Evolutionary conservation across 108 stramenopile genomes (phyloP), one percentile per base, ranked within the genome.

Genomic region (Discostella stelligeroides): DNA sequence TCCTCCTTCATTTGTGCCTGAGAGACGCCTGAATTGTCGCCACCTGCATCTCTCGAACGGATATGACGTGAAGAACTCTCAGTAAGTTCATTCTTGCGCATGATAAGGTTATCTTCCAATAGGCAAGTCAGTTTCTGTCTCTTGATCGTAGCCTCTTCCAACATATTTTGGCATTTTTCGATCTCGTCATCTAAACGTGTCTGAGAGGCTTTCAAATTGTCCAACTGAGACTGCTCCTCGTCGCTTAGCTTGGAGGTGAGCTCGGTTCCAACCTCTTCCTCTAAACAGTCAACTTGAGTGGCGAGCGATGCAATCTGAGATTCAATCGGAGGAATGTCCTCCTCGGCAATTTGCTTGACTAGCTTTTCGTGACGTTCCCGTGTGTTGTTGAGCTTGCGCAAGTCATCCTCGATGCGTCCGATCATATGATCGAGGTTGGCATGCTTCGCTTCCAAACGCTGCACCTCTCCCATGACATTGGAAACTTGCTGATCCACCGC

Each of bases 181-280:
- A 91, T 86, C 67, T 88, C 81, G 10, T 39, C 66, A 37, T 82
- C 76, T 28, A 94, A 79, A 1, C 68, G 74, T 17, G 75, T 70
- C 72, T 82, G 66, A 11, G 64, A 65, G 20, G 76, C 62, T 56
- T 85, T 89, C 56, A 88, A 73, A 34, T 79, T 45, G 30, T 67
- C 64, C 68, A 96, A 68, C 23, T 82, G 56, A 27, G 65, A 56
- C 28, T 84, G 80, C 51, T 96, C 95, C 12, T 87, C 80, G 0
- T 85, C 91, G 25, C 84, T 84, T 42, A 96, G 49, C 8, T 66
- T 70, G 28, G 77, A 56, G 2, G 68, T 78, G 7, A 98, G 83
- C 29, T 86, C 86, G 4, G 97, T 95, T 14, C 92, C 93, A 42
- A 98, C 85, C 73, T 98, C 97, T 39, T 88, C 87, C 58, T 84